Conservation (phyloP, 768 basidiomycete species). For the Chlorophyllum brunneum region DNA sequence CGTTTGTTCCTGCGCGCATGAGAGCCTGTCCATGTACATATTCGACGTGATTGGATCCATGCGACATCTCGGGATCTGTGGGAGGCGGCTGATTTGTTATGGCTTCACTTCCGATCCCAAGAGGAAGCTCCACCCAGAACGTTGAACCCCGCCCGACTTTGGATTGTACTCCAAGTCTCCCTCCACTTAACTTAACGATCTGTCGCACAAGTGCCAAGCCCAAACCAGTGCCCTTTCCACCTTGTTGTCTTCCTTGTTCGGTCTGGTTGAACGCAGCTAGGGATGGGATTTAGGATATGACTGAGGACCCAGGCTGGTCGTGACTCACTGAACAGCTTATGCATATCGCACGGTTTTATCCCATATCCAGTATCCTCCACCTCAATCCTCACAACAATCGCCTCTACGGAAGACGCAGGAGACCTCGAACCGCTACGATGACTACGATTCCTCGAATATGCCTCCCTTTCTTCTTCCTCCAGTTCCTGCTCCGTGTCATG, state of each 20-base stretch:
- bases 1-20: not conserved
- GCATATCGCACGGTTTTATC: constrained; percentile 55
- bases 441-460: constrained; percentile 25
- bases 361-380: constrained; percentile 70
- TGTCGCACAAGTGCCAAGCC: constrained; percentile 75
- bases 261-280: constrained; percentile 76
- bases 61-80: not conserved
- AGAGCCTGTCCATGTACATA: constrained; percentile 4
- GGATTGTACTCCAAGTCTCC: constrained; percentile 66
- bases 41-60: constrained; percentile 3
- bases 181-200: constrained; percentile 73
- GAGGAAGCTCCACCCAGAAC: constrained; percentile 84
- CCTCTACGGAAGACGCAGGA: constrained; percentile 33
- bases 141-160: constrained; percentile 70
- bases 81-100: constrained; percentile 21
- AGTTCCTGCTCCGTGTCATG: constrained; percentile 10
- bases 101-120: constrained; percentile 67
- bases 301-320: not conserved
- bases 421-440: not conserved
- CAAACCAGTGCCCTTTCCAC: constrained; percentile 68
- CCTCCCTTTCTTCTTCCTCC: constrained; percentile 17
- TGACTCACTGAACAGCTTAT: constrained; percentile 65
- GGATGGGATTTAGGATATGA: not conserved
- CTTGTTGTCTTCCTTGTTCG: constrained; percentile 71
- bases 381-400: constrained; percentile 82